These are phyloP conservation scores for Prunus persica DNA, from an alignment of 306 rosid species.

Conservation along the genomic window DNA sequence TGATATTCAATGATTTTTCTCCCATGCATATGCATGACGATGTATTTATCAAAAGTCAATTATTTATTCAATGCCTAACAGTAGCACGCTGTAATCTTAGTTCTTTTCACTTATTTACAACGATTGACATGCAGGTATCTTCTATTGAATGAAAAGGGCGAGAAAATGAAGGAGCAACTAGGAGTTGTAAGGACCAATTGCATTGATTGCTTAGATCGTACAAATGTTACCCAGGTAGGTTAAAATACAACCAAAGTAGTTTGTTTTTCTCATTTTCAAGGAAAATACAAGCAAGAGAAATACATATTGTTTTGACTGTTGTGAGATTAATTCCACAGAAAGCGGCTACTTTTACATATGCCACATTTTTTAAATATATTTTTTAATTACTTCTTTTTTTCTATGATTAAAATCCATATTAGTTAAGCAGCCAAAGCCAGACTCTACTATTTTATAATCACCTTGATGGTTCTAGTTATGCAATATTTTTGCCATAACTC, in stretches of 20 bases:
- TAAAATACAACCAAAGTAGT: background rate
- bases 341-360: too few relatives aligned
- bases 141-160: conserved; percentile 80
- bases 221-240: conserved; percentile 95
- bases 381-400: too few relatives aligned
- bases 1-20: background rate
- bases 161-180: conserved; percentile 93
- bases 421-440: background rate
- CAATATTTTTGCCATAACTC: background rate
- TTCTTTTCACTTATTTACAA: conserved; percentile 18
- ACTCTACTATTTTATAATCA: background rate
- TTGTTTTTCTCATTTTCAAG: too few relatives aligned
- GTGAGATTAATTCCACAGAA: too few relatives aligned
- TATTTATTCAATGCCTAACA: background rate
- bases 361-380: too few relatives aligned
- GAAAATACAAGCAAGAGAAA: background rate
- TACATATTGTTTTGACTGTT: background rate
- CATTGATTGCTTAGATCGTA: conserved; percentile 95
- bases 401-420: too few relatives aligned
- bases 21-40: background rate
- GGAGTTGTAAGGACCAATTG: conserved; percentile 95
- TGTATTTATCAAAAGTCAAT: background rate
- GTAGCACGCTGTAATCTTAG: background rate
- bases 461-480: conserved; percentile 1
- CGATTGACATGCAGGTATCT: conserved; percentile 56